phyloP scores from a whole-genome alignment of 1,284 basidiomycete species.

The Malassezia japonica region DNA sequence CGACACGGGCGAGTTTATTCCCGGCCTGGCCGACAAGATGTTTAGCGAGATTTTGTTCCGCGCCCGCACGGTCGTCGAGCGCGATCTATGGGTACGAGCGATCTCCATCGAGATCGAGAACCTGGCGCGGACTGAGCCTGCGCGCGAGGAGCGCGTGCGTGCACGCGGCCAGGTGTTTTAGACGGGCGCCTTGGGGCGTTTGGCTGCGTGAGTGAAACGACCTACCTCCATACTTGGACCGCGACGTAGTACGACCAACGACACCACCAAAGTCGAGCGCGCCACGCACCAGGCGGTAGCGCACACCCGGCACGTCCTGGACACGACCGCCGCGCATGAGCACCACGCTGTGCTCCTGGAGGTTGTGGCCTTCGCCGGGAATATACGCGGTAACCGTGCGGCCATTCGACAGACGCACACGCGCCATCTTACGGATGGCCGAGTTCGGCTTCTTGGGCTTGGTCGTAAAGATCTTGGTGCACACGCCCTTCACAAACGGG shows the following conservation, averaged over 20 bases:
- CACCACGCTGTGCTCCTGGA: slow-evolving; percentile 96
- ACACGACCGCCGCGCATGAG: slow-evolving; percentile 84
- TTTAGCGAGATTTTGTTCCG: slow-evolving; percentile 61
- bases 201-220: slow-evolving; percentile 28
- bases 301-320: slow-evolving; percentile 72
- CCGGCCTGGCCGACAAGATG: slow-evolving; percentile 56
- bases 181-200: background rate
- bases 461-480: slow-evolving; percentile 45
- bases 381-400: slow-evolving; percentile 87
- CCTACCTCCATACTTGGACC: slow-evolving; percentile 89
- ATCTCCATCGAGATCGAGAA: slow-evolving; percentile 73
- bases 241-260: slow-evolving; percentile 65
- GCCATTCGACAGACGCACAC: slow-evolving; percentile 83
- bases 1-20: slow-evolving; percentile 45
- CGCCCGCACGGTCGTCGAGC: slow-evolving; percentile 66
- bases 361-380: slow-evolving; percentile 91
- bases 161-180: slow-evolving; percentile 21
- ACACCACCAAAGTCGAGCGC: slow-evolving; percentile 86
- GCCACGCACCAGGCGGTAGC: slow-evolving; percentile 86
- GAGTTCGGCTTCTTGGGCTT: slow-evolving; percentile 99
- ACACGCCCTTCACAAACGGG: slow-evolving; percentile 47
- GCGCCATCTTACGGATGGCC: slow-evolving; percentile 89
- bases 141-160: slow-evolving; percentile 41
- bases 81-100: slow-evolving; percentile 79
- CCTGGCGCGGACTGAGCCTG: slow-evolving; percentile 48